Evolutionary conservation across 345 rosid species (phyloP).

Genomic region (Rubroshorea leprosula): DNA sequence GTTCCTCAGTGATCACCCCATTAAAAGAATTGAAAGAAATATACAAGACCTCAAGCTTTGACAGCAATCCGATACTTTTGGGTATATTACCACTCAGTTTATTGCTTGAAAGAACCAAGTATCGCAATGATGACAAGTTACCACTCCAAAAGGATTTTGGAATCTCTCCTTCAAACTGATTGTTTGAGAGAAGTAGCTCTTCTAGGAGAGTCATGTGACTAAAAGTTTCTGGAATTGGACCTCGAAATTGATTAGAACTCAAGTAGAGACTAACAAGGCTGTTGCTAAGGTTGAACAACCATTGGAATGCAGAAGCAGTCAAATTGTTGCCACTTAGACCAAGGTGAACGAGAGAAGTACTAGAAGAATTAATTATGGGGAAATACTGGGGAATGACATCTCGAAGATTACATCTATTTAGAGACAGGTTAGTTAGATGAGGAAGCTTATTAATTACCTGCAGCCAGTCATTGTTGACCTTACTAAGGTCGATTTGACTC

Average conservation of each 20-base stretch:
- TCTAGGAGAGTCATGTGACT: constrained; percentile 9
- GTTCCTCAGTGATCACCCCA: constrained; percentile 21
- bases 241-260: not conserved
- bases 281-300: constrained; percentile 7
- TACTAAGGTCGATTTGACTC: too few relatives aligned
- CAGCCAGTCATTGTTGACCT: too few relatives aligned
- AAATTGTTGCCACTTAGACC: not conserved
- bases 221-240: constrained; percentile 5
- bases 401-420: too few relatives aligned
- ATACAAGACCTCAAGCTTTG: not conserved
- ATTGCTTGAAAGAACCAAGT: not conserved
- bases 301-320: constrained; percentile 1
- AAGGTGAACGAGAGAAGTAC: not conserved
- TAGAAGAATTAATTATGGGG: not conserved
- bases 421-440: too few relatives aligned
- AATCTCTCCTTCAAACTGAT: constrained; percentile 11
- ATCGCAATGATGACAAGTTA: not conserved
- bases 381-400: not conserved
- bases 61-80: constrained; percentile 5
- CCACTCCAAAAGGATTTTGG: constrained; percentile 13
- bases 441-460: too few relatives aligned
- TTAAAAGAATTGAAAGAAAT: too few relatives aligned
- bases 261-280: constrained; percentile 10
- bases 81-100: not conserved
- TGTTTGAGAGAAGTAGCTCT: constrained; percentile 4